phyloP scores from a whole-genome alignment of 2,329 filamentous ascomycete species.

The Epicoccum nigrum region DNA sequence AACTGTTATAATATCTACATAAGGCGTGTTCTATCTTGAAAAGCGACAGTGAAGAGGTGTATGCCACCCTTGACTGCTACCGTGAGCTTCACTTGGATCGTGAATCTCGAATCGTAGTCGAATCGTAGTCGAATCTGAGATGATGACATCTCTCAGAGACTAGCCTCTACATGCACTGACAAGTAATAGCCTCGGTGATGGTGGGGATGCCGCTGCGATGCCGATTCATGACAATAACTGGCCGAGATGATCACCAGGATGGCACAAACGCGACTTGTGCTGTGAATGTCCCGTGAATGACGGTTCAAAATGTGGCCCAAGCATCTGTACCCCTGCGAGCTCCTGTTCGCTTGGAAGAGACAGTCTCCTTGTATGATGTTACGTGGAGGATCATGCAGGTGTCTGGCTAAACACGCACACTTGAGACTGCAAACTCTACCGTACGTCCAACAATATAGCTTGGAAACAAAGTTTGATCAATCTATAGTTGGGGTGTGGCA shows the following conservation, averaged over 20 bases:
- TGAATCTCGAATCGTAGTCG: no score
- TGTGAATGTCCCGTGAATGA: conserved; percentile 35
- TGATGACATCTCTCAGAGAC: background rate
- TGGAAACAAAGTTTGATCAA: no score
- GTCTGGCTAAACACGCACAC: conserved; percentile 33
- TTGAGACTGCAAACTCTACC: conserved; percentile 2
- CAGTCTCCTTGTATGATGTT: conserved; percentile 19
- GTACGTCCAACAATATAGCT: background rate
- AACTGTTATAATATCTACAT: no score
- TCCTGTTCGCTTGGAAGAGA: conserved; percentile 36
- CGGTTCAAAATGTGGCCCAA: conserved; percentile 29
- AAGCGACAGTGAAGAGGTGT: no score
- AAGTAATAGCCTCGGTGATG: conserved; percentile 19
- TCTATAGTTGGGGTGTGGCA: no score
- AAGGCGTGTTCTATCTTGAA: no score
- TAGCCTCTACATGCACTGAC: background rate
- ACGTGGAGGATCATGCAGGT: conserved; percentile 44
- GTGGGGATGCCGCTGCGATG: conserved; percentile 31
- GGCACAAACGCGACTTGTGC: conserved; percentile 26
- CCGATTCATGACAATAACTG: conserved; percentile 28
- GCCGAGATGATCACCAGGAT: conserved; percentile 39
- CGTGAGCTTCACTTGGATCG: no score
- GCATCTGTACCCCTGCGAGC: conserved; percentile 39
- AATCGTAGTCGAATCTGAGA: background rate
- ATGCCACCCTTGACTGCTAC: no score